Evolutionary conservation across 2,329 filamentous ascomycete species (phyloP).

Genomic region (Neofusicoccum laricinum): DNA sequence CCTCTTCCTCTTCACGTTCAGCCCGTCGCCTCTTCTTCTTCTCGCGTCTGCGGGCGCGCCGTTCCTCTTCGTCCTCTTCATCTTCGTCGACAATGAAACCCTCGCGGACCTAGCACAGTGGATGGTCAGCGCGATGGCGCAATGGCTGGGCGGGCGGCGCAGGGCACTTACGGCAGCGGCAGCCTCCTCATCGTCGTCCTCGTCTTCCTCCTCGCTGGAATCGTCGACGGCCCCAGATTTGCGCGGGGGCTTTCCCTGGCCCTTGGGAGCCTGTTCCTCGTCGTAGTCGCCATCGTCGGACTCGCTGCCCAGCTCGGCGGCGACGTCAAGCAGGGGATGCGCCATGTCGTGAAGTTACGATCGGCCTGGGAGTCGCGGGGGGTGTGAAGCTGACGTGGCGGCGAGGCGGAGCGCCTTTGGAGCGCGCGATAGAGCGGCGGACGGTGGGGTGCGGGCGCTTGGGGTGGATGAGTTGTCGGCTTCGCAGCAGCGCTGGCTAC

Average conservation of each 20-base stretch:
- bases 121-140: not conserved
- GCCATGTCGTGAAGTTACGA: slow-evolving; percentile 11
- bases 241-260: slow-evolving; percentile 28
- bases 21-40: slow-evolving; percentile 73
- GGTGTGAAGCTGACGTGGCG: slow-evolving; percentile 5
- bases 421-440: not conserved
- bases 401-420: not conserved
- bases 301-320: slow-evolving; percentile 75
- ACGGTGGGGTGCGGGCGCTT: not conserved
- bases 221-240: slow-evolving; percentile 34
- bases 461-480: slow-evolving; percentile 4
- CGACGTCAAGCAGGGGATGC: slow-evolving; percentile 66
- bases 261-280: slow-evolving; percentile 16
- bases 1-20: slow-evolving; percentile 80
- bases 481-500: not conserved
- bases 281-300: slow-evolving; percentile 40
- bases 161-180: slow-evolving; percentile 21
- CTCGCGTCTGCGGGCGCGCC: slow-evolving; percentile 57
- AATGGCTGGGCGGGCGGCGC: slow-evolving; percentile 14
- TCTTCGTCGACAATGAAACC: slow-evolving; percentile 96
- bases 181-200: slow-evolving; percentile 33
- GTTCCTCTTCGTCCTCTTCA: slow-evolving; percentile 67
- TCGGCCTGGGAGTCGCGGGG: not conserved
- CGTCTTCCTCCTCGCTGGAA: slow-evolving; percentile 40
- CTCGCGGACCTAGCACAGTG: slow-evolving; percentile 67